These are phyloP conservation scores for Apiospora saccharicola DNA, from an alignment of 2,329 filamentous ascomycete genomes.

Conservation along the genomic window DNA sequence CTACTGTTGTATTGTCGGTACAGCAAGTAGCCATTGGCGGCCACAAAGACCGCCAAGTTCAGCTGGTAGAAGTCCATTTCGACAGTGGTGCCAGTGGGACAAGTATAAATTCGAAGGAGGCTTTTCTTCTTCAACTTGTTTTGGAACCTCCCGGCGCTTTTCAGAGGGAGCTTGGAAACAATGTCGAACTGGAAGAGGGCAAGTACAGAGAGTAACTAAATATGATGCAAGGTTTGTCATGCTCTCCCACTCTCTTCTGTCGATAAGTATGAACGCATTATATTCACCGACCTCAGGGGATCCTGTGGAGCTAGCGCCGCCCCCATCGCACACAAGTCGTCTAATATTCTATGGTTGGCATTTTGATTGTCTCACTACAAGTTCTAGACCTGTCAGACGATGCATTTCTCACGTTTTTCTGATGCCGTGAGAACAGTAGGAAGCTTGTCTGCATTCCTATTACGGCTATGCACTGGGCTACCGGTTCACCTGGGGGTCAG, in stretches of 20 bases:
- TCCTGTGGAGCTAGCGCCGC: not conserved
- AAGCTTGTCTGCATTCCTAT: not conserved
- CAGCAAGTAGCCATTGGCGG: slow-evolving; percentile 35
- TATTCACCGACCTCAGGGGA: not conserved
- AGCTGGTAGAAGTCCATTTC: slow-evolving; percentile 36
- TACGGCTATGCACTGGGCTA: not conserved
- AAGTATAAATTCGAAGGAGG: not conserved
- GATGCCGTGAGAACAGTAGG: not conserved
- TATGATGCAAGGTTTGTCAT: not conserved
- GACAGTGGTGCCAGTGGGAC: not conserved
- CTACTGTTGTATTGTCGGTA: slow-evolving; percentile 34
- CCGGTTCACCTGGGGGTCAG: not conserved
- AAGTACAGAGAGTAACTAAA: not conserved
- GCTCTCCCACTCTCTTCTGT: not conserved
- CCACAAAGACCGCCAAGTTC: slow-evolving; percentile 35
- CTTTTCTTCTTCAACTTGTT: not conserved
- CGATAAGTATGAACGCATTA: not conserved
- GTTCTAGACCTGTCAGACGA: not conserved
- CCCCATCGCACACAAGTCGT: slow-evolving; percentile 1
- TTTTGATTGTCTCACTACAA: not conserved
- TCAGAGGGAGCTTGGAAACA: not conserved
- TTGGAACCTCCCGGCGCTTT: not conserved
- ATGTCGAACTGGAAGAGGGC: not conserved
- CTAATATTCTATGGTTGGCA: not conserved
- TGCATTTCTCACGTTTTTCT: not conserved